Base-by-base conservation (phyloP, 2,329 filamentous ascomycete species). In the Nannizzia gypsea region DNA sequence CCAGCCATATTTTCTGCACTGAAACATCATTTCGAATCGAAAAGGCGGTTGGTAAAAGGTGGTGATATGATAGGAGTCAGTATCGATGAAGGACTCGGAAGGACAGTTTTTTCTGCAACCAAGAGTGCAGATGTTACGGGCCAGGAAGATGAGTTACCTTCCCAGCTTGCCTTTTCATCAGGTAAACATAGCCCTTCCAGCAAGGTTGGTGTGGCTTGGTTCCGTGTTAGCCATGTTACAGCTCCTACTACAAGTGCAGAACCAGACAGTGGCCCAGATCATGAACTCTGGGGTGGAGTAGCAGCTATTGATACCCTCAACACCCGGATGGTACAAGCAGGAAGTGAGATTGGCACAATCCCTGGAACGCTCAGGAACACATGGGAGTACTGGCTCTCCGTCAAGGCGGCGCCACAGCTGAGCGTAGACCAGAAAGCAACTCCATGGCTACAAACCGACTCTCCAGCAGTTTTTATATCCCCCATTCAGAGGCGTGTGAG, bases 311-410 rank as follows among this genome's bases (percentile, higher is more conserved):
- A 97, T 71, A 88, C 89, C 50, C 83, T 86, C 5, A 88, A 85
- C 61, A 95, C 95, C 2, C 87, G 90, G 62, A 92, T 97, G 80
- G 88, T 91, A 61, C 90, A 95, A 69, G 90, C 91, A 38, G 93
- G 93, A 2, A 95, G 87, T 64, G 89, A 90, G 68, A 88, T 88
- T 52, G 86, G 88, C 67, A 86, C 86, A 57, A 80, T 96, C 5
- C 92, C 92, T 0, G 84, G 88, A 5, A 85, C 85, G 0, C 83
- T 85, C 63, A 82, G 83, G 60, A 95, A 83, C 70, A 84, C 84
- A 17, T 97, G 92, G 91, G 87, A 88, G 63, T 95, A 91, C 70
- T 99, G 96, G 72, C 80, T 96, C 1, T 89, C 90, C 0, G 79
- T 89, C 59, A 89, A 85, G 72, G 83, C 83, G 63, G 75, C 83